A percentile compares a stretch with the other conserved stretches of the same genome.
Evolutionary conservation across 345 rosid species (phyloP).

Genomic region (Syzygium jambos): DNA sequence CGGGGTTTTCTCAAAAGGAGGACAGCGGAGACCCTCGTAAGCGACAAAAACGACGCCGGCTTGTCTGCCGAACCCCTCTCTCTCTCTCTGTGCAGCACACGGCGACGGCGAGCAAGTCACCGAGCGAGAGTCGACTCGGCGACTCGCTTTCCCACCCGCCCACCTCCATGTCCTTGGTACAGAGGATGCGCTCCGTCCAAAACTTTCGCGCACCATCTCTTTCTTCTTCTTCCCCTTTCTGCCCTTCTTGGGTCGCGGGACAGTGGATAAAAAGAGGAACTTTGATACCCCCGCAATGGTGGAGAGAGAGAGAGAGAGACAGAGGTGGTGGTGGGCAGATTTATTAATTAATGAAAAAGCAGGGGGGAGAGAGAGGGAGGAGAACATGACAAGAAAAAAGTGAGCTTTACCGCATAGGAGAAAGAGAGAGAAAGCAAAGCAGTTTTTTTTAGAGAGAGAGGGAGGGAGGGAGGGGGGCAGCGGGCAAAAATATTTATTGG

Average conservation of each 20-base stretch:
- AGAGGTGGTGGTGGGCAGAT: not conserved
- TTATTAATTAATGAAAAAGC: not conserved
- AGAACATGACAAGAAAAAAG: not conserved
- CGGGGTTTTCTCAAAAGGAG: not conserved
- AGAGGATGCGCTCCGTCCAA: not conserved
- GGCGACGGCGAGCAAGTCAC: not conserved
- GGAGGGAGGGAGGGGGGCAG: conserved; percentile 2
- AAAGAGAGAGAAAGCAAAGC: not conserved
- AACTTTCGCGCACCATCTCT: not conserved
- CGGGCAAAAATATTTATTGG: conserved; percentile 13
- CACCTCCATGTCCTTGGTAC: not conserved
- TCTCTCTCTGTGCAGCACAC: not conserved
- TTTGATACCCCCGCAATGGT: not conserved
- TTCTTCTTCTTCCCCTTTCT: not conserved
- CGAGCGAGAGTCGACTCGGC: not conserved
- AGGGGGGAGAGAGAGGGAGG: not conserved
- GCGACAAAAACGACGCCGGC: not conserved
- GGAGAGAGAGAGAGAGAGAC: not conserved
- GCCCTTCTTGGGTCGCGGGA: not conserved
- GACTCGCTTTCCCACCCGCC: not conserved
- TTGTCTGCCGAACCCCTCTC: not conserved
- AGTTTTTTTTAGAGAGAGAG: conserved; percentile 3
- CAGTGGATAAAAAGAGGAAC: not conserved
- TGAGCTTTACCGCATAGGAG: not conserved
- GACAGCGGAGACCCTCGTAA: not conserved